Conservation (phyloP, 257 asterid species). For the Verbascum thapsus region DNA sequence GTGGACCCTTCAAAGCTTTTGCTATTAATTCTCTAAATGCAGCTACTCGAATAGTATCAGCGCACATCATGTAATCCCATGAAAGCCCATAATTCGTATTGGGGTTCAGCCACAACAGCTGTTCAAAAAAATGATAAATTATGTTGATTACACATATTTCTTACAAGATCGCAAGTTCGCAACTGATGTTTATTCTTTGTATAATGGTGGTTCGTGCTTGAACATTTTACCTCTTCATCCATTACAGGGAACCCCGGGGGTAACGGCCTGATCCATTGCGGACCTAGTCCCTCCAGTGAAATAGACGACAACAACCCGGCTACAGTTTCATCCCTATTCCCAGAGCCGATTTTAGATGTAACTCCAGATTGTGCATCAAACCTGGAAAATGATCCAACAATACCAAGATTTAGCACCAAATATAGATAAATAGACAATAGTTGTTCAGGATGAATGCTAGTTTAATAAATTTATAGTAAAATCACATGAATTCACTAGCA, state of each 20-base stretch:
- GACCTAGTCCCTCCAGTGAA: slow-evolving; percentile 74
- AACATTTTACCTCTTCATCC: slow-evolving; percentile 79
- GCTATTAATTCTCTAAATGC: slow-evolving; percentile 90
- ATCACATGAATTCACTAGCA: slow-evolving; percentile 28
- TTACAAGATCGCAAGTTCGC: too few species aligned
- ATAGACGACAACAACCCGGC: slow-evolving; percentile 63
- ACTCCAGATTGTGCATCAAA: slow-evolving; percentile 82
- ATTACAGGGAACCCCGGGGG: slow-evolving; percentile 91
- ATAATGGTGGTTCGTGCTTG: slow-evolving; percentile 22
- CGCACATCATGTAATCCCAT: slow-evolving; percentile 99
- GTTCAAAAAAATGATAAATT: slow-evolving; percentile 36
- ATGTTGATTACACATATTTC: slow-evolving; percentile 12
- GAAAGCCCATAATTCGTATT: slow-evolving; percentile 80
- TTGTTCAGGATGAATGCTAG: slow-evolving; percentile 1
- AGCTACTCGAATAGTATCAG: slow-evolving; percentile 92
- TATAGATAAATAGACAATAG: slow-evolving; percentile 15
- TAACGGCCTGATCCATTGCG: slow-evolving; percentile 88
- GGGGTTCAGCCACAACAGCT: slow-evolving; percentile 94
- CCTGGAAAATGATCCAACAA: slow-evolving; percentile 49
- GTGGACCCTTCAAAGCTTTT: slow-evolving; percentile 91
- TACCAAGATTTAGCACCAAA: slow-evolving; percentile 18
- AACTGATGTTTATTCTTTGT: slow-evolving; percentile 17
- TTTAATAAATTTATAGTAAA: slow-evolving; percentile 17
- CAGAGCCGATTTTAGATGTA: slow-evolving; percentile 78
- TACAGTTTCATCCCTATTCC: slow-evolving; percentile 75